phyloP scores from a whole-genome alignment of 2,329 filamentous ascomycete species.

The Epicoccum sorghinum region DNA sequence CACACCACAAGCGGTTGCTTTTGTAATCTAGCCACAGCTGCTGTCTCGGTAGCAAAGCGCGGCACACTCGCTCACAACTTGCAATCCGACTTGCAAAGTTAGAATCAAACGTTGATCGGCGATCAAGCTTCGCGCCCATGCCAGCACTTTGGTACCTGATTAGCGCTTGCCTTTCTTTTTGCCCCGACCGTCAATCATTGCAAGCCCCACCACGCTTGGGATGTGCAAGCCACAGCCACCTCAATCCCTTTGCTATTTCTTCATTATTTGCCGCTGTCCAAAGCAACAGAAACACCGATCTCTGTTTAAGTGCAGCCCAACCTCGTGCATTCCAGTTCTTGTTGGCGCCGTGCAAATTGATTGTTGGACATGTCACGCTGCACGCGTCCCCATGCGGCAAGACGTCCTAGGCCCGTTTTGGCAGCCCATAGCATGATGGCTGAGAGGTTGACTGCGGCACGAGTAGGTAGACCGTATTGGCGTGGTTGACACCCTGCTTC shows the following conservation, averaged over 20 bases:
- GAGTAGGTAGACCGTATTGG: neutral
- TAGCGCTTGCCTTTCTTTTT: slow-evolving; percentile 4
- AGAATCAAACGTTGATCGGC: slow-evolving; percentile 7
- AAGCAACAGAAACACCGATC: neutral
- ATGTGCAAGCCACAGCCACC: neutral
- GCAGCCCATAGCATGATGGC: slow-evolving; percentile 7
- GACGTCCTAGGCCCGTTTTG: neutral
- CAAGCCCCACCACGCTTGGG: too few species aligned
- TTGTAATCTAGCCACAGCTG: slow-evolving; percentile 3
- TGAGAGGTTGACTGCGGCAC: neutral
- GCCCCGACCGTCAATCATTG: neutral
- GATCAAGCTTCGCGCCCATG: neutral
- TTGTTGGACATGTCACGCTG: slow-evolving; percentile 9
- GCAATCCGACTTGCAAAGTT: neutral
- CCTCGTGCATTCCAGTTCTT: slow-evolving; percentile 12
- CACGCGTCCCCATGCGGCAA: slow-evolving; percentile 5
- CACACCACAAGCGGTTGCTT: slow-evolving; percentile 9
- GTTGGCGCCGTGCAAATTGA: slow-evolving; percentile 12
- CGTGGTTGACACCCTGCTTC: neutral
- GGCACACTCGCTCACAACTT: slow-evolving; percentile 5
- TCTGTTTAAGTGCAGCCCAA: neutral
- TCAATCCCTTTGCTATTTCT: neutral
- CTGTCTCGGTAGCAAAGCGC: neutral
- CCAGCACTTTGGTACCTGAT: slow-evolving; percentile 10
- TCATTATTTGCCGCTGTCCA: neutral